A percentile compares a stretch with the other conserved stretches of the same genome.
These are phyloP conservation scores for Gymnopus androsaceus DNA, from an alignment of 1,284 basidiomycete genomes.

Conservation along the genomic window DNA sequence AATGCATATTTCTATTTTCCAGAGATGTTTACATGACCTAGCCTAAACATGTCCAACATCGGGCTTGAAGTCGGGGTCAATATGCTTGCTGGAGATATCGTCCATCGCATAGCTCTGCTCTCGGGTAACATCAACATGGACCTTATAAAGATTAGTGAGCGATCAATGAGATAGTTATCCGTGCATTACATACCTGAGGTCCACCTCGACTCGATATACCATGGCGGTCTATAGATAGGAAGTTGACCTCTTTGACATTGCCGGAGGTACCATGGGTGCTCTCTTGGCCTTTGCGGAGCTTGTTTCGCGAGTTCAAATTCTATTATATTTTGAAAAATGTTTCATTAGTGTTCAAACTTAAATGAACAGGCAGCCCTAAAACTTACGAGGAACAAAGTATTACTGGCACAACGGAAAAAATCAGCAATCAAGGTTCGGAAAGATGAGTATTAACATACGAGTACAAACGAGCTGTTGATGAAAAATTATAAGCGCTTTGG, in stretches of 20 bases:
- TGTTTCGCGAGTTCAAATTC: not conserved
- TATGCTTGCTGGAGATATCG: not conserved
- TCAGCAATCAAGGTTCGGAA: too few species aligned
- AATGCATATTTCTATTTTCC: too few species aligned
- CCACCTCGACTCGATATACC: not conserved
- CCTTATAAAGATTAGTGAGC: not conserved
- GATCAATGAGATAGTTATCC: too few species aligned
- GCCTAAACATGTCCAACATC: not conserved
- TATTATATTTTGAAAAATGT: not conserved
- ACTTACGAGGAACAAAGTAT: conserved; percentile 1
- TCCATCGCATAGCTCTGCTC: not conserved
- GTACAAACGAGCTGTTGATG: not conserved
- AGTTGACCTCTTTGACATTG: conserved; percentile 1
- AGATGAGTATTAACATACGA: not conserved
- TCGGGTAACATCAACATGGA: not conserved
- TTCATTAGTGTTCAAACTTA: not conserved
- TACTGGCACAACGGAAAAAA: not conserved
- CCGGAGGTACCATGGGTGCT: not conserved
- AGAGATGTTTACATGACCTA: too few species aligned
- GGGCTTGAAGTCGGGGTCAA: not conserved
- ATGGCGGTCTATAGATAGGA: not conserved
- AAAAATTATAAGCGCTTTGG: too few species aligned
- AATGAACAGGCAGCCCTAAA: too few species aligned
- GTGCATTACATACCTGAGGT: not conserved
- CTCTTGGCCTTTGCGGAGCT: not conserved